Evolutionary conservation across 805 yeast genomes (phyloP).

Genomic region (Diddensiella caesifluorescens): DNA sequence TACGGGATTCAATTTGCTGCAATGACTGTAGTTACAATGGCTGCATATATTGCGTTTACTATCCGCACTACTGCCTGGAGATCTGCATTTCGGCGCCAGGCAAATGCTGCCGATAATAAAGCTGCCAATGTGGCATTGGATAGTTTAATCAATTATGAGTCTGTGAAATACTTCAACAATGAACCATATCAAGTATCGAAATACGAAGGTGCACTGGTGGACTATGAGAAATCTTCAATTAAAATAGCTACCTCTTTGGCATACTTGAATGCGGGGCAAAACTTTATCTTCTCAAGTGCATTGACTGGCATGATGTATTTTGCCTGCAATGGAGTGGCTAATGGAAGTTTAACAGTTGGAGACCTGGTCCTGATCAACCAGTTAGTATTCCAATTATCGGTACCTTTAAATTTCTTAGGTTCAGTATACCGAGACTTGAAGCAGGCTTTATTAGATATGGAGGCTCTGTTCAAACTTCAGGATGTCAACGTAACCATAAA

Average conservation of each 20-base stretch:
- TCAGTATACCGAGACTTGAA: conserved; percentile 92
- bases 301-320: conserved; percentile 96
- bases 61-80: conserved; percentile 95
- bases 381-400: conserved; percentile 90
- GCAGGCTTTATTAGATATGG: conserved; percentile 94
- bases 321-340: conserved; percentile 91
- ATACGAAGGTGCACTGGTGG: conserved; percentile 67
- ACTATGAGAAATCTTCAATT: conserved; percentile 65
- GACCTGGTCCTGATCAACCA: conserved; percentile 93
- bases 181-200: conserved; percentile 74
- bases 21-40: conserved; percentile 81
- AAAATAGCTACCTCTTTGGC: conserved; percentile 76
- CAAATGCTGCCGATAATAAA: conserved; percentile 87
- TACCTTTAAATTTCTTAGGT: conserved; percentile 90
- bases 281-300: conserved; percentile 75
- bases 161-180: conserved; percentile 91
- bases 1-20: conserved; percentile 87
- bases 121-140: conserved; percentile 96
- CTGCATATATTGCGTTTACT: conserved; percentile 82
- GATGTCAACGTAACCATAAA: conserved; percentile 62
- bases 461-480: conserved; percentile 81
- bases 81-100: conserved; percentile 82
- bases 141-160: conserved; percentile 88
- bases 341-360: conserved; percentile 82
- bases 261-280: conserved; percentile 71